Base-by-base conservation (phyloP, 805 yeast species). In the Saccharomycopsis selenospora region DNA sequence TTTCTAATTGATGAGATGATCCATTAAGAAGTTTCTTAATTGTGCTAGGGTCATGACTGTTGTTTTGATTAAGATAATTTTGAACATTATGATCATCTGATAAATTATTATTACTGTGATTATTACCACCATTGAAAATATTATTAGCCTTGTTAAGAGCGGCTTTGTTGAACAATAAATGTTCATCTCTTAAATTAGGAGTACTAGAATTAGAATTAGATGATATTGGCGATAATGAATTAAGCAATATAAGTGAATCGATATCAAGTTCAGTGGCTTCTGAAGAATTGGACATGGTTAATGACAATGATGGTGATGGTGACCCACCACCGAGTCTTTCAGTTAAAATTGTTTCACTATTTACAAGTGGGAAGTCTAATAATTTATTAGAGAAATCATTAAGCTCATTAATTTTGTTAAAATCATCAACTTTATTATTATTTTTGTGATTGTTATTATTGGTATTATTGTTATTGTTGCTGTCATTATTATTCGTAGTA, bases 191-290 rank as follows among this genome's bases (percentile, higher is more conserved):
- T 10, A 33, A 29, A 23, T 26, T 27, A 3, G 27, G 22, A 8
- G 27, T 42, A 18, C 42, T 23, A 24, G 20, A 23, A 26, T 23
- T 28, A 11, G 18, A 40, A 30, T 13, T 46, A 3, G 45, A 17
- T 14, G 51, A n/a, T 13, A 40, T 33, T 4, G 54, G 54, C 2
- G 54, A 50, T 13, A 50, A 22, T 4, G 51, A 47, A 17, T 26
- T 43, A 6, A 50, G n/a, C 3, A 43, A 7, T 23, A 49, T 27
- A 13, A 45, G 22, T 3, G 49, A 44, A 36, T 47, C 51, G n/a
- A 50, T 26, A 36, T 50, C 54, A n/a, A 50, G 40, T 11, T 50
- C 54, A 7, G 50, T 47, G 13, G 48, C 18, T 29, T 50, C 54
- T 7, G 51, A 47, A 13, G 41, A 48, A 29, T 50, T 50, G 22